A percentile compares a stretch with the other conserved stretches of the same genome.
Conservation (phyloP, 2,329 filamentous ascomycete species). For the Monosporascus sp. region DNA sequence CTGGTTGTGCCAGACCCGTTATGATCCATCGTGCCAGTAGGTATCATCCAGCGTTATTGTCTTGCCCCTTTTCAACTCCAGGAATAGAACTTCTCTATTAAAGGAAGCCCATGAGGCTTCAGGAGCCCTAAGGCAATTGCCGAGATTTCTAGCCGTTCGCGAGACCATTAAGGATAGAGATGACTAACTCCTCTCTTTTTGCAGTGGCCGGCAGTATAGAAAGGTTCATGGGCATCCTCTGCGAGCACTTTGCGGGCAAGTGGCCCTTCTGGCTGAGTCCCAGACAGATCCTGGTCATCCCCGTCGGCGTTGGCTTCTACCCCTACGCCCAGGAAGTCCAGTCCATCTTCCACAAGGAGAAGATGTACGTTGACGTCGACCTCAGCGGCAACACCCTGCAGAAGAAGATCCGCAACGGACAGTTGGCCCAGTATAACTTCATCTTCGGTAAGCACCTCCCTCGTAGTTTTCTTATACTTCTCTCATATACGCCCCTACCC, state of each 20-base stretch:
- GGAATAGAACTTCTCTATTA: too few relatives aligned
- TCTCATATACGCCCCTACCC: not conserved
- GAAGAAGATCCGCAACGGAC: slow-evolving; percentile 82
- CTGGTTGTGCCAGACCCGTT: slow-evolving; percentile 72
- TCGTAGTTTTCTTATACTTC: not conserved
- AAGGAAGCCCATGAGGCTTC: too few relatives aligned
- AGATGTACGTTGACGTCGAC: slow-evolving; percentile 67
- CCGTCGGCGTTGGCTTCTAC: slow-evolving; percentile 65
- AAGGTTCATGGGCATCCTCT: slow-evolving; percentile 67
- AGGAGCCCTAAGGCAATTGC: too few relatives aligned
- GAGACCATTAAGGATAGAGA: too few relatives aligned
- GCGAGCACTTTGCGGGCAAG: slow-evolving; percentile 80
- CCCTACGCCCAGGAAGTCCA: slow-evolving; percentile 74
- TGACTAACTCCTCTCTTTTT: not conserved
- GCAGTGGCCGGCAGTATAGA: slow-evolving; percentile 60
- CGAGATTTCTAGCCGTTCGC: too few relatives aligned
- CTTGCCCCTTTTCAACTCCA: too few relatives aligned
- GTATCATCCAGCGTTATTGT: not conserved
- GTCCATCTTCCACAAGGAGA: slow-evolving; percentile 58
- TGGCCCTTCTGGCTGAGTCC: slow-evolving; percentile 88
- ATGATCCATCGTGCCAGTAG: slow-evolving; percentile 74
- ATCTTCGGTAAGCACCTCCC: slow-evolving; percentile 59
- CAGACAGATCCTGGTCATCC: slow-evolving; percentile 74
- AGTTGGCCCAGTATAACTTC: slow-evolving; percentile 79
- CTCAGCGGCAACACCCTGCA: slow-evolving; percentile 74